Evolutionary conservation across 2,329 filamentous ascomycete species (phyloP).

Genomic region (Orbilia quercus): DNA sequence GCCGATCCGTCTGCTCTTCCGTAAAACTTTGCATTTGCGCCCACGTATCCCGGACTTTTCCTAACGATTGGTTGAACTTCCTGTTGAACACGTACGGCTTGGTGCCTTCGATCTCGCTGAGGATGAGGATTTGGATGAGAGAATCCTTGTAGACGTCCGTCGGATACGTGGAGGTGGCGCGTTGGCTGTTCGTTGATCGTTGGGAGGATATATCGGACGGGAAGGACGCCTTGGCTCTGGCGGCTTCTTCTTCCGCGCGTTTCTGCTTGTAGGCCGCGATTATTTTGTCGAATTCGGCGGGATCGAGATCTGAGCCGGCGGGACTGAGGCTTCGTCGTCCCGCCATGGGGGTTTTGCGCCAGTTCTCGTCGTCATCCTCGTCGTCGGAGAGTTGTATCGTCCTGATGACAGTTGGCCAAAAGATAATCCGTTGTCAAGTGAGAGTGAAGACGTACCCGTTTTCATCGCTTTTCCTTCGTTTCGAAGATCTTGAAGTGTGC

Average conservation of each 20-base stretch:
- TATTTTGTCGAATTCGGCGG: slow-evolving; percentile 40
- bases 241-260: slow-evolving; percentile 16
- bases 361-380: slow-evolving; percentile 20
- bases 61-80: slow-evolving; percentile 46
- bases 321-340: background rate
- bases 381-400: slow-evolving; percentile 17
- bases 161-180: slow-evolving; percentile 22
- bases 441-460: background rate
- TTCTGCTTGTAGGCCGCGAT: slow-evolving; percentile 37
- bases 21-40: slow-evolving; percentile 32
- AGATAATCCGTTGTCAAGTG: background rate
- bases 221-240: background rate
- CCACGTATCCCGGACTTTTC: slow-evolving; percentile 44
- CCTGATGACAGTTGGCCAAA: background rate
- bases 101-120: slow-evolving; percentile 31
- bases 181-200: slow-evolving; percentile 13
- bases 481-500: slow-evolving; percentile 24
- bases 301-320: slow-evolving; percentile 12
- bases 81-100: slow-evolving; percentile 39
- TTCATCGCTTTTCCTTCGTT: slow-evolving; percentile 40
- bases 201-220: slow-evolving; percentile 4
- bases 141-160: slow-evolving; percentile 34
- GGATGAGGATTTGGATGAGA: slow-evolving; percentile 46
- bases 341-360: slow-evolving; percentile 17
- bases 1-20: slow-evolving; percentile 20